Evolutionary conservation across 306 rosid genomes (phyloP), one percentile per base, ranked within the genome.

Genomic region (Ammopiptanthus mongolicus): DNA sequence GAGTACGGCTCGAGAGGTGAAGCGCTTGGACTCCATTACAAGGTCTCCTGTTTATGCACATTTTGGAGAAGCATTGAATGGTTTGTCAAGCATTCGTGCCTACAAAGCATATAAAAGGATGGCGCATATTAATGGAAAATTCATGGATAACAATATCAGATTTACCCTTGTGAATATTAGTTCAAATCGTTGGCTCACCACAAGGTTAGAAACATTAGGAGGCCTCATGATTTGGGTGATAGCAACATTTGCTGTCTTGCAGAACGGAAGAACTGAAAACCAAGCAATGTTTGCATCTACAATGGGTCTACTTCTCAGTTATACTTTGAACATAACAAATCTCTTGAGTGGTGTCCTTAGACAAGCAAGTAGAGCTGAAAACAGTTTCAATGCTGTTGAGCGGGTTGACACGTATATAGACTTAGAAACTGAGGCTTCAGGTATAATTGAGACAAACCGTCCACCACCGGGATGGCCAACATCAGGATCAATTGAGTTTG

Each of bases 21-120:
- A 89, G 77, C 97, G 96, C 66, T 62, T 93, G 94, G 92, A 88
- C 80, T 89, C 97, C 36, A 88, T 91, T 52, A 87, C 90, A 50
- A 88, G 97, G 76, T 93, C 98, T 58, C 98, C 98, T 29, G 84
- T 91, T 79, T 93, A 93, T 71, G 97, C 97, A 23, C 98, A 91
- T 52, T 93, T 93, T 74, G 98, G 97, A 47, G 98, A 93, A 89
- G 82, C 96, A 31, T 56, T 93, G 86, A 91, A 91, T 75, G 98
- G 98, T 64, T 83, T 91, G 67, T 79, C 94, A 29, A 82, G 87
- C 71, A 89, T 93, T 61, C 90, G 98, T 0, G 96, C 94, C 19
- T 93, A 91, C 77, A 87, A 91, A 78, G 94, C 94, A 2, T 89
- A 88, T 82, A 92, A 85, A 69, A 87, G 91, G 87, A 89, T 93